Base-by-base conservation (phyloP, 208 protist species). In the Leishmania martiniquensis region DNA sequence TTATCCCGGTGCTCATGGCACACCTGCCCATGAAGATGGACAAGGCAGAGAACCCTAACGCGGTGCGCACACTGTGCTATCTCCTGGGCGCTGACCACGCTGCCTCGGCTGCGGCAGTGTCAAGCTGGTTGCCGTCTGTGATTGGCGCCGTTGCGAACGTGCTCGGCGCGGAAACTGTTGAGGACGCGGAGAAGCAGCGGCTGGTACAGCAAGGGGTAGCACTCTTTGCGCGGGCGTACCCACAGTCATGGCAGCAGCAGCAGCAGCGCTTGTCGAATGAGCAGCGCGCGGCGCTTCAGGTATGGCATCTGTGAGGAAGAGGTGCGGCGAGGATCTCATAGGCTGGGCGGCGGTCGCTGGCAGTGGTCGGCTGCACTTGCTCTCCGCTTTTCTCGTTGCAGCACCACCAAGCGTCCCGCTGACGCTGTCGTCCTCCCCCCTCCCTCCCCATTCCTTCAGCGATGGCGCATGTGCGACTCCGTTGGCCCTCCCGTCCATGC, bases 11-110 rank as follows among this genome's bases (percentile, higher is more conserved):
- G 12, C 54, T 97, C 39, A 85, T 96, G 67, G 72, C 67, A 10
- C 72, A 83, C 49, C 47, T 96, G 32, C 93, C 93, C 29, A 95
- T 97, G 91, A 89, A 85, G 60, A 78, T 95, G 51, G 93, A 97
- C 83, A 90, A 86, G 71, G 70, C 80, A 3, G 93, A 97, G 77
- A 96, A 97, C 77, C 76, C 60, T 39, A 96, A 94, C 72, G 93
- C 89, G 25, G 68, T 90, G 34, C 39, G 72, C 34, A 90, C 88
- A 3, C 29, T 96, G 51, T 77, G 83, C 47, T 85, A 90, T 80
- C 55, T 96, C 42, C 72, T 93, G 37, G 47, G 17, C 55, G 54
- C 60, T 1, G 45, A 80, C 54, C 59, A 63, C 57, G 76, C n/a
- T 10, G 81, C 85, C 45, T 44, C 76, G 17, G 74, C 82, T 13